Percentiles rank a stretch among this genome's conserved stretches.
Evolutionary conservation across 2,329 filamentous ascomycete genomes (phyloP).

Genomic region (Blastomyces parvus): DNA sequence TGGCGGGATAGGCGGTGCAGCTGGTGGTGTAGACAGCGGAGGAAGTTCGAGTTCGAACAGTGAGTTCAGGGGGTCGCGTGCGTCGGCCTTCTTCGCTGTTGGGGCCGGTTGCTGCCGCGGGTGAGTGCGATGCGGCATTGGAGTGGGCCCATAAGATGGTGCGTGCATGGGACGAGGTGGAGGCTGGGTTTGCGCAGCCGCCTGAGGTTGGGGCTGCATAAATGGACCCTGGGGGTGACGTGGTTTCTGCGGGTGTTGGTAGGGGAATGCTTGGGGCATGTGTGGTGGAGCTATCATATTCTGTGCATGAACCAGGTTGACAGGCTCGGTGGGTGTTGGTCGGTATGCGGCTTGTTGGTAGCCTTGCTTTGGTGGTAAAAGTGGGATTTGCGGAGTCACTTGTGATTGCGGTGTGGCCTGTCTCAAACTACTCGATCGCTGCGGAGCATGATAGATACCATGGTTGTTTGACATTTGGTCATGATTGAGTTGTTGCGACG

Average conservation of each 20-base stretch:
- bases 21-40: constrained; percentile 32
- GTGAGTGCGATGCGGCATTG: constrained; percentile 18
- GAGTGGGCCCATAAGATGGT: constrained; percentile 19
- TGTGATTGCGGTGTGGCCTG: constrained; percentile 13
- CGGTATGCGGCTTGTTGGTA: constrained; percentile 1
- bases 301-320: not conserved
- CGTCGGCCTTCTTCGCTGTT: constrained; percentile 27
- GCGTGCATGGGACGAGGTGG: constrained; percentile 10
- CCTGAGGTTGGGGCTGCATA: constrained; percentile 8
- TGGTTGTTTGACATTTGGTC: constrained; percentile 7
- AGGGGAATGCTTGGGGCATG: not conserved
- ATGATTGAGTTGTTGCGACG: constrained; percentile 8
- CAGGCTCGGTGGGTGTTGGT: not conserved
- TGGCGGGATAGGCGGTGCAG: constrained; percentile 78
- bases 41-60: constrained; percentile 52
- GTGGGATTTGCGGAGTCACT: constrained; percentile 16
- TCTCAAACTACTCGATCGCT: constrained; percentile 22
- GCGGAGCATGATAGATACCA: constrained; percentile 23
- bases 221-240: not conserved
- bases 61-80: constrained; percentile 52
- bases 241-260: constrained; percentile 4
- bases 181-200: constrained; percentile 4
- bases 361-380: constrained; percentile 11
- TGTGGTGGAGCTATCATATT: not conserved
- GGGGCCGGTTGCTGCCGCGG: constrained; percentile 16